A percentile compares a stretch with the other conserved stretches of the same genome.
Conservation (phyloP, 148 eudicot genomes). For the Vaccinium macrocarpon region DNA sequence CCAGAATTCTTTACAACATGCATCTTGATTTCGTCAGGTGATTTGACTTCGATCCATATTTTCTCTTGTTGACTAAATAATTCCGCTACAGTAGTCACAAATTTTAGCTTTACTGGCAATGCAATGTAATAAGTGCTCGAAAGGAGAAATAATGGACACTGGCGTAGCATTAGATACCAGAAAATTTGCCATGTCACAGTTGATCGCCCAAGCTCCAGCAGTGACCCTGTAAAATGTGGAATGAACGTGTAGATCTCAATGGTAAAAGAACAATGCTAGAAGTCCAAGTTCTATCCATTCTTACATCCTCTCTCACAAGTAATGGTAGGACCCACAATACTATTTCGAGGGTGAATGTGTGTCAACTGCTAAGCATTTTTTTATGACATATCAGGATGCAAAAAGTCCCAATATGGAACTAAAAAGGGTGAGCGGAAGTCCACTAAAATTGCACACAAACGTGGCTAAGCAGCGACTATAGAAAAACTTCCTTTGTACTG, state of each 20-base stretch:
- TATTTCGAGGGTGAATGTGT: background rate
- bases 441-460: background rate
- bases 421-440: background rate
- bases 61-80: background rate
- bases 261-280: background rate
- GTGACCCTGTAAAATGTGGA: background rate
- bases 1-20: constrained; percentile 6
- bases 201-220: constrained; percentile 1
- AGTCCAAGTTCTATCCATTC: background rate
- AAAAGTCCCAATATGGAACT: background rate
- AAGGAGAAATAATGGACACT: background rate
- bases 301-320: background rate
- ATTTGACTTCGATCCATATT: background rate
- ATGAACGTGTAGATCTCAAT: background rate
- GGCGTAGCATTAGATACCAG: background rate
- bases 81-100: background rate
- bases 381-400: background rate
- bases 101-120: background rate
- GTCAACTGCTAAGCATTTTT: background rate
- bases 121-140: background rate
- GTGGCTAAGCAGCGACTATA: background rate
- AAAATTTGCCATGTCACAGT: background rate
- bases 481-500: too few species aligned
- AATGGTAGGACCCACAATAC: background rate
- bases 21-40: background rate